These are phyloP conservation scores for Fusarium compactum DNA, from an alignment of 2,329 filamentous ascomycete species.

Conservation along the genomic window DNA sequence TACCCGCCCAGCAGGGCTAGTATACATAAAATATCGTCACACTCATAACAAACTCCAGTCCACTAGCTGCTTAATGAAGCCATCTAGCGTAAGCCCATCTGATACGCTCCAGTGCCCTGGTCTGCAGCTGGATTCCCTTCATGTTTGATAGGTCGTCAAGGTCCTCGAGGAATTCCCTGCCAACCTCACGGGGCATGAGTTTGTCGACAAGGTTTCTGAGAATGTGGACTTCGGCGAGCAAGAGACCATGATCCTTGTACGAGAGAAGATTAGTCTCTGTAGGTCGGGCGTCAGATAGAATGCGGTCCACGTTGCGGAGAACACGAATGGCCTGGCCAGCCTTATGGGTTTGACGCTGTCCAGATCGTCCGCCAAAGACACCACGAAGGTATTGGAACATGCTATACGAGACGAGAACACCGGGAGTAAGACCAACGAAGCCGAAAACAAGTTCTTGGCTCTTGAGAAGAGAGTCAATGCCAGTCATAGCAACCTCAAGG, in stretches of 20 bases:
- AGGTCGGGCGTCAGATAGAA: slow-evolving; percentile 75
- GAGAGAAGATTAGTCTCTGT: slow-evolving; percentile 80
- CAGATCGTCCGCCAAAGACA: slow-evolving; percentile 76
- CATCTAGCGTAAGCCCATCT: slow-evolving; percentile 91
- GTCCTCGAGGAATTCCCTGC: slow-evolving; percentile 89
- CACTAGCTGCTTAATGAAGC: slow-evolving; percentile 51
- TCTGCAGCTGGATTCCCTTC: slow-evolving; percentile 81
- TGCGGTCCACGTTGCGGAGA: slow-evolving; percentile 88
- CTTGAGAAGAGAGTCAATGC: slow-evolving; percentile 93
- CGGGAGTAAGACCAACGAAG: slow-evolving; percentile 94
- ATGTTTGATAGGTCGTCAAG: slow-evolving; percentile 87
- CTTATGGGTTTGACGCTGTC: slow-evolving; percentile 72
- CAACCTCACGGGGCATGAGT: slow-evolving; percentile 79
- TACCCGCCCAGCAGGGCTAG: slow-evolving; percentile 21
- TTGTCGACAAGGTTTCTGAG: slow-evolving; percentile 71
- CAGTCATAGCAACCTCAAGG: slow-evolving; percentile 93
- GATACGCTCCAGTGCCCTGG: slow-evolving; percentile 83
- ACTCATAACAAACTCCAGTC: neutral
- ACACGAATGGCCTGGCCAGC: slow-evolving; percentile 80
- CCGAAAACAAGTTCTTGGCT: slow-evolving; percentile 98
- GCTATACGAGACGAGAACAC: slow-evolving; percentile 87
- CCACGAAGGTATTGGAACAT: slow-evolving; percentile 77
- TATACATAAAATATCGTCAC: slow-evolving; percentile 27
- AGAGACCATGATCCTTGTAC: slow-evolving; percentile 91
- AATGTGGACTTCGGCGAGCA: slow-evolving; percentile 90